A percentile compares a stretch with the other conserved stretches of the same genome.
Evolutionary conservation across 2,329 filamentous ascomycete species (phyloP).

Genomic region (Penicillium thymicola): DNA sequence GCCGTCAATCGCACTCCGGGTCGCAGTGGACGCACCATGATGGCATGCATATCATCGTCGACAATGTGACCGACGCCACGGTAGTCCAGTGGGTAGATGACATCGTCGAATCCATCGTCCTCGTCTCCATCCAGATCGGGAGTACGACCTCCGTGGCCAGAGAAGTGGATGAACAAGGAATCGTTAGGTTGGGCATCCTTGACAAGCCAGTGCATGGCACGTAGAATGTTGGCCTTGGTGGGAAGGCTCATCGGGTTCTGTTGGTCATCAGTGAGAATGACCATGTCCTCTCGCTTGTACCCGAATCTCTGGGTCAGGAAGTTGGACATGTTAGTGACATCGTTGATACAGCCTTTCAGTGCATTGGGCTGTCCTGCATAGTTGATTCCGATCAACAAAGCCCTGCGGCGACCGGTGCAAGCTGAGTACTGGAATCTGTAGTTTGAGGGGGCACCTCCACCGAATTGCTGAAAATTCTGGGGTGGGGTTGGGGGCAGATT

Average conservation of each 20-base stretch:
- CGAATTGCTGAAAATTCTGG: conserved; percentile 66
- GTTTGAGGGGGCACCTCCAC: conserved; percentile 71
- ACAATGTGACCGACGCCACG: conserved; percentile 67
- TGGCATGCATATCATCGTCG: conserved; percentile 73
- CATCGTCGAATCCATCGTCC: conserved; percentile 71
- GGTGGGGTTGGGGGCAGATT: conserved; percentile 65
- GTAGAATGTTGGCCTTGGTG: conserved; percentile 88
- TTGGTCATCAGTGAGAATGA: conserved; percentile 92
- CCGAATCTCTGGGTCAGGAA: conserved; percentile 83
- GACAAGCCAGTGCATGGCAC: conserved; percentile 98
- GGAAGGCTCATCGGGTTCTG: conserved; percentile 96
- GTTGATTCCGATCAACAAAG: conserved; percentile 90
- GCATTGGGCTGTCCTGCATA: conserved; percentile 90
- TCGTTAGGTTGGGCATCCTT: conserved; percentile 90
- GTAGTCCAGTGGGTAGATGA: conserved; percentile 75
- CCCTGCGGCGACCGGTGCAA: conserved; percentile 84
- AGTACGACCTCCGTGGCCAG: conserved; percentile 75
- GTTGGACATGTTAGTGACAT: conserved; percentile 91
- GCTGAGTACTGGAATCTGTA: conserved; percentile 92
- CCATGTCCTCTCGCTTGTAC: conserved; percentile 95
- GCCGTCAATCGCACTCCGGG: conserved; percentile 77
- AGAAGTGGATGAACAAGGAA: conserved; percentile 95
- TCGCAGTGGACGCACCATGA: conserved; percentile 73
- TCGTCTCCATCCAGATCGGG: conserved; percentile 72
- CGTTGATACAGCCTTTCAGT: conserved; percentile 90